Conservation (phyloP, 176 grass and related monocot species). For the Eleusine indica region DNA sequence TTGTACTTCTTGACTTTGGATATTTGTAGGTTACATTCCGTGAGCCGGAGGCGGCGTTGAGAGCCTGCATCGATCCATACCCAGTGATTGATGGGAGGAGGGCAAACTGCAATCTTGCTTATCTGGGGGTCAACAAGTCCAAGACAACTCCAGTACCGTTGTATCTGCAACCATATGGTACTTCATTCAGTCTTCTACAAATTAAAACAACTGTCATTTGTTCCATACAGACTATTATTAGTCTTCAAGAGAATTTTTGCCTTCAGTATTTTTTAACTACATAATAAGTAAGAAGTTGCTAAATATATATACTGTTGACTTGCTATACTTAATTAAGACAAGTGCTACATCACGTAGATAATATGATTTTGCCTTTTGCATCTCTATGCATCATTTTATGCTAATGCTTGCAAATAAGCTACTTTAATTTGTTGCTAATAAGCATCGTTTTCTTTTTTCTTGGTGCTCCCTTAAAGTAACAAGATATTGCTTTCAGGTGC, state of each 20-base stretch:
- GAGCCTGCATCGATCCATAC: conserved; percentile 49
- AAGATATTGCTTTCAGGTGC: not conserved
- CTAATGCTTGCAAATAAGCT: conserved; percentile 17
- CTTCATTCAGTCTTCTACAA: not conserved
- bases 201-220: not conserved
- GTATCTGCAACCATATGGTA: conserved; percentile 46
- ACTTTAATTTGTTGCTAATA: not conserved
- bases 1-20: not conserved
- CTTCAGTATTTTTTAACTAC: not conserved
- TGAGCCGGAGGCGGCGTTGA: conserved; percentile 56
- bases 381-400: conserved; percentile 51
- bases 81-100: conserved; percentile 57
- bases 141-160: conserved; percentile 28
- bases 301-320: conserved; percentile 1
- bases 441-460: not conserved
- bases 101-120: conserved; percentile 66
- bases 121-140: conserved; percentile 45
- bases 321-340: not conserved
- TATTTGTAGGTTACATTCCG: conserved; percentile 55
- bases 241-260: not conserved
- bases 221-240: not conserved
- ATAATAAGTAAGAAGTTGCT: conserved; percentile 4
- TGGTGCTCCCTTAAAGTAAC: not conserved
- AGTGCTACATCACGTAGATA: not conserved
- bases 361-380: conserved; percentile 12